Percentiles rank a stretch among this genome's conserved stretches.
Conservation (phyloP, 345 rosid genomes). For the Erysimum cheiranthoides region DNA sequence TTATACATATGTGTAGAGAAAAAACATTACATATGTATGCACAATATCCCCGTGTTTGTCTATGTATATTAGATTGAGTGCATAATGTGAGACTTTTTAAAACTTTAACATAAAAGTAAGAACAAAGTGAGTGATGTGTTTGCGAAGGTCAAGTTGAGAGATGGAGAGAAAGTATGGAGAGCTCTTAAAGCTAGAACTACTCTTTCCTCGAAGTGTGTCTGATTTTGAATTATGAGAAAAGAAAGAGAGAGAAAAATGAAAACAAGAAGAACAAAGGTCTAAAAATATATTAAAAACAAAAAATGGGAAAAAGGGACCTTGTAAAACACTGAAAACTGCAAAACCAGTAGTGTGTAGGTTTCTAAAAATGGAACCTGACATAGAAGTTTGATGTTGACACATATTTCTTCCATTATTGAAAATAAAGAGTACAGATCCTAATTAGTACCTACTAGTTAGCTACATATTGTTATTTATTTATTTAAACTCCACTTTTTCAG, state of each 20-base stretch:
- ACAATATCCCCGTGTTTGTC: background rate
- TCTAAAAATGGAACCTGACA: conserved; percentile 32
- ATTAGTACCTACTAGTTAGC: conserved; percentile 35
- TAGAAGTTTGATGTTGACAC: conserved; percentile 35
- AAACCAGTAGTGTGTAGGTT: conserved; percentile 1
- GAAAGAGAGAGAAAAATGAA: conserved; percentile 5
- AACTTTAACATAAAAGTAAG: conserved; percentile 35
- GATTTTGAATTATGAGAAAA: background rate
- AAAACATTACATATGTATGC: conserved; percentile 44
- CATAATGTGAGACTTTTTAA: conserved; percentile 32
- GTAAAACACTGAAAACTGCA: background rate
- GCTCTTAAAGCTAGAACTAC: conserved; percentile 23
- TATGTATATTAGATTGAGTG: conserved; percentile 32
- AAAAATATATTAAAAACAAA: background rate
- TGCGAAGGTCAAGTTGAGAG: conserved; percentile 21
- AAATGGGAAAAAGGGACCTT: background rate
- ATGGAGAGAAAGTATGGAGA: conserved; percentile 26
- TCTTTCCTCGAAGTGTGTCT: conserved; percentile 10
- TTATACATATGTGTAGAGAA: conserved; percentile 7
- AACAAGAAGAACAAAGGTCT: background rate
- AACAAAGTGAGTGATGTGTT: conserved; percentile 35
- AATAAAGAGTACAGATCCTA: conserved; percentile 14
- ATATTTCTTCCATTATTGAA: conserved; percentile 11
- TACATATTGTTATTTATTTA: conserved; percentile 16
- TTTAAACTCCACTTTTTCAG: background rate